Evolutionary conservation across 352 stramenopile species (phyloP).

Genomic region (Phytophthora sojae): DNA sequence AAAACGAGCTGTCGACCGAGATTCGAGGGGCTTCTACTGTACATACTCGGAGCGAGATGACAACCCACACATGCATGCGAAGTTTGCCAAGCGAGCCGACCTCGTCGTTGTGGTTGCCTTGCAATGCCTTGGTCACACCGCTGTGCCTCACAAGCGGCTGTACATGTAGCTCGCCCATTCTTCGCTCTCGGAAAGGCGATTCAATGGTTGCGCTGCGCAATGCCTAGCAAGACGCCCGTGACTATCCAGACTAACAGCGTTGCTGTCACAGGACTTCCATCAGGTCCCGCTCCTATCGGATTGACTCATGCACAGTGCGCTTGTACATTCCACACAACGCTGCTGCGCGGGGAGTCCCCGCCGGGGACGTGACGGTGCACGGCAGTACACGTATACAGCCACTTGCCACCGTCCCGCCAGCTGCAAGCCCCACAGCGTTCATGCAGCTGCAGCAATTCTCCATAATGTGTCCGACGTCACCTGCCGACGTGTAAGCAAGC

Average conservation of each 20-base stretch:
- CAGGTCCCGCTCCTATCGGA: slow-evolving; percentile 11
- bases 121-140: too few species aligned
- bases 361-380: too few species aligned
- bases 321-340: slow-evolving; percentile 2
- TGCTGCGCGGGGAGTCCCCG: not conserved
- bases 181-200: slow-evolving; percentile 20
- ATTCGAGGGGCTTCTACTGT: too few species aligned
- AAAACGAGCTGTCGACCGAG: not conserved
- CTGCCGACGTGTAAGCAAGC: not conserved
- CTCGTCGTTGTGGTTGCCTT: too few species aligned
- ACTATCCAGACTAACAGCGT: slow-evolving; percentile 18
- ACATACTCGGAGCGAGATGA: too few species aligned
- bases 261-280: not conserved
- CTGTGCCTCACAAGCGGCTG: not conserved
- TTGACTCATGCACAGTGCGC: slow-evolving; percentile 6
- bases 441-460: not conserved
- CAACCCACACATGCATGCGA: too few species aligned
- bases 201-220: slow-evolving; percentile 11
- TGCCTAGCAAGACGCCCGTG: slow-evolving; percentile 3
- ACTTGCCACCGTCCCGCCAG: not conserved
- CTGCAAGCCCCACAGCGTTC: not conserved
- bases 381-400: not conserved
- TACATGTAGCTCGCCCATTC: slow-evolving; percentile 1
- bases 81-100: too few species aligned
- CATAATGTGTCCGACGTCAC: not conserved